phyloP scores from a whole-genome alignment of 2,329 filamentous ascomycete species.

The Pseudogymnoascus sp. region DNA sequence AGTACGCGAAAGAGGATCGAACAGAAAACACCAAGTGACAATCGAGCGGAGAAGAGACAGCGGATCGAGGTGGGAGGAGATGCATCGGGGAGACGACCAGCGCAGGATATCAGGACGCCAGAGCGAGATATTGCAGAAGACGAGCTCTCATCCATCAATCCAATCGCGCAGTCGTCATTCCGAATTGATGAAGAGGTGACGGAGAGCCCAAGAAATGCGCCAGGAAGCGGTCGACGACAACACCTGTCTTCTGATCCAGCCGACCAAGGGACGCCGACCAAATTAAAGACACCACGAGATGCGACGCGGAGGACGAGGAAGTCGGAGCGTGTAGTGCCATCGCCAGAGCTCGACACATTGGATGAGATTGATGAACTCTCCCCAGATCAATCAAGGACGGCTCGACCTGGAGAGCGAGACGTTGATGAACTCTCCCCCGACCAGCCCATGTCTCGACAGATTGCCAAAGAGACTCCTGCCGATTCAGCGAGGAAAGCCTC shows the following conservation, averaged over 20 bases:
- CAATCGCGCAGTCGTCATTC: background rate
- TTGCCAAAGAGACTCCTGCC: conserved; percentile 38
- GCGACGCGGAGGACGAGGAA: conserved; percentile 28
- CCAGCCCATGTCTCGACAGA: conserved; percentile 17
- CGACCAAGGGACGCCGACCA: conserved; percentile 28
- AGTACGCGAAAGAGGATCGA: conserved; percentile 2
- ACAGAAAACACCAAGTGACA: conserved; percentile 1
- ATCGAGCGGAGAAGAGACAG: conserved; percentile 16
- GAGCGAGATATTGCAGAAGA: conserved; percentile 22
- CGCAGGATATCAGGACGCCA: background rate
- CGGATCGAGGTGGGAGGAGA: conserved; percentile 21
- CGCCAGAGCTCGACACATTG: conserved; percentile 10
- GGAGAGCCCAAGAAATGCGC: conserved; percentile 48
- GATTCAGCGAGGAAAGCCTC: conserved; percentile 38
- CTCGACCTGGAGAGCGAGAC: conserved; percentile 22
- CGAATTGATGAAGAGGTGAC: conserved; percentile 36
- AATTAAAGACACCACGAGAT: conserved; percentile 31
- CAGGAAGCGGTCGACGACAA: conserved; percentile 46
- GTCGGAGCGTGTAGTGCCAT: background rate
- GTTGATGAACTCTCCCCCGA: conserved; percentile 3
- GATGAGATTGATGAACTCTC: conserved; percentile 29
- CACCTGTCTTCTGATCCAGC: background rate
- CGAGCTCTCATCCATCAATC: conserved; percentile 10
- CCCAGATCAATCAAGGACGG: conserved; percentile 21
- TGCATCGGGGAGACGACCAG: conserved; percentile 4